A percentile compares a stretch with the other conserved stretches of the same genome.
Evolutionary conservation across 2,329 filamentous ascomycete species (phyloP).

Genomic region (Zasmidium angulare): DNA sequence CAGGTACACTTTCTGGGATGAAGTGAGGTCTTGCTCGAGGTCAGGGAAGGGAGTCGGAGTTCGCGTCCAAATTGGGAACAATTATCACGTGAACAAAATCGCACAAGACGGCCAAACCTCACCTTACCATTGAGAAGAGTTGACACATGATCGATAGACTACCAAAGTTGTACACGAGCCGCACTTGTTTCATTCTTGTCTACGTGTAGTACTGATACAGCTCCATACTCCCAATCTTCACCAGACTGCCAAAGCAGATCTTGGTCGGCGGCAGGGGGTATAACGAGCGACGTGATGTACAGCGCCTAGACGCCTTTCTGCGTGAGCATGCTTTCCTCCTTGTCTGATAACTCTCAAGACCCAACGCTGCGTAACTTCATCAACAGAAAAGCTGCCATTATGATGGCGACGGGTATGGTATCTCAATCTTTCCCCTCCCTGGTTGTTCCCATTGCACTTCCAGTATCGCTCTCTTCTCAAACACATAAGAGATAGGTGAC

Average conservation of each 20-base stretch:
- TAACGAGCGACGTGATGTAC: constrained; percentile 19
- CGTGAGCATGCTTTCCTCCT: constrained; percentile 12
- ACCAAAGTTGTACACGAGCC: not conserved
- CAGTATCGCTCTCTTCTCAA: not conserved
- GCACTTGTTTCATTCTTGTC: not conserved
- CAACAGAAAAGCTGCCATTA: constrained; percentile 2
- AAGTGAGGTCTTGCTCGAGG: constrained; percentile 1
- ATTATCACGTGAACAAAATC: too few species aligned
- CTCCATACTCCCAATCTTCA: not conserved
- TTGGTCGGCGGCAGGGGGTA: constrained; percentile 23
- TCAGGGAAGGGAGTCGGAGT: not conserved
- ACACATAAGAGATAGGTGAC: not conserved
- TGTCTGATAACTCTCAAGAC: constrained; percentile 1
- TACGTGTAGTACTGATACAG: constrained; percentile 4
- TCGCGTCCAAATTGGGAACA: not conserved
- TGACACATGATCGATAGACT: not conserved
- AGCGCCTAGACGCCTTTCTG: constrained; percentile 9
- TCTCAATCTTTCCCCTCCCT: constrained; percentile 7
- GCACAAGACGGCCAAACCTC: too few species aligned
- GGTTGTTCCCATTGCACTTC: not conserved
- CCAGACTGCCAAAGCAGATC: not conserved
- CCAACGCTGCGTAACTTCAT: constrained; percentile 19
- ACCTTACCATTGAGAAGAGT: too few species aligned
- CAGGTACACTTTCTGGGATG: not conserved
- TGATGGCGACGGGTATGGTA: constrained; percentile 8